Evolutionary conservation across 1,284 basidiomycete genomes (phyloP), one percentile per base, ranked within the genome.

Genomic region (Quambalaria eucalypti): DNA sequence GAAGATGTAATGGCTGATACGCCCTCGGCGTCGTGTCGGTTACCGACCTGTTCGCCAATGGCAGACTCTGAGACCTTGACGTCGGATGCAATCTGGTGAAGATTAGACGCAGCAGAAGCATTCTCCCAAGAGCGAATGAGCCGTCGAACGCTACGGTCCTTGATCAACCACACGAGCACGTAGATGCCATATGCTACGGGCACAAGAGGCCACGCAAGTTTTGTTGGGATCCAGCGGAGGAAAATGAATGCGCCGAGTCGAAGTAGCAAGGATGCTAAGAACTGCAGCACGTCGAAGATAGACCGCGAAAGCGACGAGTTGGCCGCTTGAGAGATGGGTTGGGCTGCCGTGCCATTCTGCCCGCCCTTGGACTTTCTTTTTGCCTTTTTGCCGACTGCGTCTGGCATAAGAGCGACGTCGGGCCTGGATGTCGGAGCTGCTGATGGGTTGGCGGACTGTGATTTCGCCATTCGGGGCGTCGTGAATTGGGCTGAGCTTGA

Each of bases 201-300:
- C n/a, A 67, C 62, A 23, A 58, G 51, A 4, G 67, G 62, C 47
- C 56, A 60, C 0, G 59, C 60, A 14, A 64, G 40, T 2, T 56
- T 51, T 9, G 59, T 65, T 8, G 69, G 69, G 26, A 74, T 65
- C 66, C 71, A 65, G 8, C 69, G 63, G 50, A 74, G 46, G 52
- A 71, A 74, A 28, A 73, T 31, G 33, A 53, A 69, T 54, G 66
- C 62, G 31, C 55, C n/a, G 1, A 67, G 39, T 28, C 70, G 69
- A 55, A 69, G 66, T 36, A 73, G 54, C 21, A 68, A 33, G 31
- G 65, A 66, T 8, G 56, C 56, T 16, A 61, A 1, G 6, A 57
- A 52, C 51, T 74, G 67, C 2, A 69, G 23, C 23, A 57, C 25
- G 44, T 58, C 54, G n/a, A 59, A 19, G 19, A 66, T 2, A 14